Evolutionary conservation across 306 rosid species (phyloP), one percentile per base, ranked within the genome.

Genomic region (Dicorynia guianensis): DNA sequence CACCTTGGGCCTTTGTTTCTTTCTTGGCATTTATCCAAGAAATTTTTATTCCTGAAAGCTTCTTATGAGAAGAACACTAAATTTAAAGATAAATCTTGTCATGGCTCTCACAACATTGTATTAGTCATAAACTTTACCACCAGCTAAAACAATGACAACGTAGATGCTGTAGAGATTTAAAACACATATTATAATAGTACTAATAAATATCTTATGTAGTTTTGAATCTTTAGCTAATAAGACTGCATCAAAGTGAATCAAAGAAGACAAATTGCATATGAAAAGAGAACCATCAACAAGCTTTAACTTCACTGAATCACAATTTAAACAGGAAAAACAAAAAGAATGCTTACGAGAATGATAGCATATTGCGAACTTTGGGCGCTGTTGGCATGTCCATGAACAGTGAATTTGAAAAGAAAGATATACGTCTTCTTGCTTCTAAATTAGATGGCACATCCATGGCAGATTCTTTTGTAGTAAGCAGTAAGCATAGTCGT

Each of bases 381-480:
- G 98, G 98, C 38, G 98, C 89, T 42, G 87, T 59, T 80, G 96
- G 98, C 98, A 95, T 95, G 63, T 92, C 89, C 98, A 95, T 95
- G 85, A 86, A 95, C 76, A 95, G 78, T 50, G 98, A 95, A 89
- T 95, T 95, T 53, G 97, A 92, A 82, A 95, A 95, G 86, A 90
- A 95, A 3, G 98, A 90, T 65, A 95, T 95, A 3, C 98, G 90
- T 79, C 98, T 82, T 83, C 93, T 92, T 61, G 98, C 98, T 86
- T 95, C 98, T 56, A 95, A 90, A 81, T 95, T 95, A 78, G 97
- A 92, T 3, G 98, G 98, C 15, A 95, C 98, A 70, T 92, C 97
- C 97, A 95, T 95, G 63, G 97, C 98, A 67, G 98, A 95, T 85
- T 95, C 98, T 86, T 95, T 95, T 57, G 97, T 90, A 2, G 97